These are phyloP conservation scores for Pleomassaria siparia DNA, from an alignment of 2,329 filamentous ascomycete genomes.

Conservation along the genomic window DNA sequence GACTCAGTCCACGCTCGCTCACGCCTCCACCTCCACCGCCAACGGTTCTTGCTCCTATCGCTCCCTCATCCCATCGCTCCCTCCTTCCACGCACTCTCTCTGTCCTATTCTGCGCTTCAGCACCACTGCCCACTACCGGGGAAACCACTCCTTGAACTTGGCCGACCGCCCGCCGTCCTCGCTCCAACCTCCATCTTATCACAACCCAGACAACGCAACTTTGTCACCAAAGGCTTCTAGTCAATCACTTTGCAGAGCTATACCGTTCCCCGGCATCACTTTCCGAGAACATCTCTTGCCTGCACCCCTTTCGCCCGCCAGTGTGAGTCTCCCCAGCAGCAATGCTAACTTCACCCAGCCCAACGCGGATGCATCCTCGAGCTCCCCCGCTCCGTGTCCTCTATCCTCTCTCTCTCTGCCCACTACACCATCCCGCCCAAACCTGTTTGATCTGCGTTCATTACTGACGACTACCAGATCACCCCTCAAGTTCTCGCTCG, in stretches of 20 bases:
- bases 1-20: background rate
- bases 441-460: slow-evolving; percentile 1
- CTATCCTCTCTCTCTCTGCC: slow-evolving; percentile 4
- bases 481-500: slow-evolving; percentile 21
- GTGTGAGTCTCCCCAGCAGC: slow-evolving; percentile 21
- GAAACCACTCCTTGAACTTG: slow-evolving; percentile 44
- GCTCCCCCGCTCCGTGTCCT: slow-evolving; percentile 15
- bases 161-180: slow-evolving; percentile 33
- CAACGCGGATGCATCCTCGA: slow-evolving; percentile 8
- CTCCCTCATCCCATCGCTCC: slow-evolving; percentile 35
- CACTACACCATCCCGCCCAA: slow-evolving; percentile 2
- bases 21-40: slow-evolving; percentile 5
- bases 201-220: slow-evolving; percentile 18
- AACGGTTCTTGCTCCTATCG: slow-evolving; percentile 10
- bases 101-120: slow-evolving; percentile 31
- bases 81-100: slow-evolving; percentile 43
- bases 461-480: slow-evolving; percentile 30
- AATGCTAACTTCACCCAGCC: slow-evolving; percentile 26
- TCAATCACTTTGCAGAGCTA: slow-evolving; percentile 35
- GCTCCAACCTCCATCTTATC: slow-evolving; percentile 42
- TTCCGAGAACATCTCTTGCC: slow-evolving; percentile 25
- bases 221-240: slow-evolving; percentile 17
- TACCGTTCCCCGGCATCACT: slow-evolving; percentile 29
- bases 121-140: slow-evolving; percentile 30
- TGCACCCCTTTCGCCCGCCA: slow-evolving; percentile 2